A percentile compares a stretch with the other conserved stretches of the same genome.
Evolutionary conservation across 2,329 filamentous ascomycete genomes (phyloP).

Genomic region (Myriosclerotinia scirpicola): DNA sequence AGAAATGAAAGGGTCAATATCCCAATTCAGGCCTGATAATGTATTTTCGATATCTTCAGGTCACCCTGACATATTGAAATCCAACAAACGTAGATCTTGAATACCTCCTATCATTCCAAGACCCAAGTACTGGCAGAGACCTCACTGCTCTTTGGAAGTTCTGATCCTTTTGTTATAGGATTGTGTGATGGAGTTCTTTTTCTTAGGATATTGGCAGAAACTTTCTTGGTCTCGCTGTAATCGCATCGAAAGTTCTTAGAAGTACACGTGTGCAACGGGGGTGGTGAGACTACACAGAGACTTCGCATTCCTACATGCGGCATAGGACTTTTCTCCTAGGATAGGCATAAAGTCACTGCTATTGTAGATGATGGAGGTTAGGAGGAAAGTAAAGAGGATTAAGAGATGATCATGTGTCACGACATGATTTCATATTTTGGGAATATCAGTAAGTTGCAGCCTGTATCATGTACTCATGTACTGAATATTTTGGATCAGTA

Average conservation of each 20-base stretch:
- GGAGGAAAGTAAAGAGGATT: background rate
- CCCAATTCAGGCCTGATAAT: background rate
- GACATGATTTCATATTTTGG: too few relatives aligned
- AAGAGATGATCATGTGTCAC: background rate
- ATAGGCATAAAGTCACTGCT: background rate
- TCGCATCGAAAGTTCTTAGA: background rate
- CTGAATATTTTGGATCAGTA: too few relatives aligned
- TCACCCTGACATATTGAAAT: background rate
- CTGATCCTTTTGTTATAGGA: background rate
- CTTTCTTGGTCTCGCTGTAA: slow-evolving; percentile 3
- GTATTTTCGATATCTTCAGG: background rate
- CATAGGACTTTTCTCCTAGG: slow-evolving; percentile 2
- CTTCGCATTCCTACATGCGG: background rate
- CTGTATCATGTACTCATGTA: background rate
- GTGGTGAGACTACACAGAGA: slow-evolving; percentile 5
- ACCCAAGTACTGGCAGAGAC: background rate
- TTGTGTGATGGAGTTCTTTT: background rate
- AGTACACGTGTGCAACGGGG: background rate
- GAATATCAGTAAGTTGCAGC: background rate
- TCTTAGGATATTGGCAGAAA: background rate
- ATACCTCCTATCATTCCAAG: background rate
- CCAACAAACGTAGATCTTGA: background rate
- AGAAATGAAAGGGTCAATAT: background rate
- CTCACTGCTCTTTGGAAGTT: background rate
- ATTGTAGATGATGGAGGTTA: background rate